Conservation (phyloP, 176 grass and related monocot species). For the Oryza meyeriana region DNA sequence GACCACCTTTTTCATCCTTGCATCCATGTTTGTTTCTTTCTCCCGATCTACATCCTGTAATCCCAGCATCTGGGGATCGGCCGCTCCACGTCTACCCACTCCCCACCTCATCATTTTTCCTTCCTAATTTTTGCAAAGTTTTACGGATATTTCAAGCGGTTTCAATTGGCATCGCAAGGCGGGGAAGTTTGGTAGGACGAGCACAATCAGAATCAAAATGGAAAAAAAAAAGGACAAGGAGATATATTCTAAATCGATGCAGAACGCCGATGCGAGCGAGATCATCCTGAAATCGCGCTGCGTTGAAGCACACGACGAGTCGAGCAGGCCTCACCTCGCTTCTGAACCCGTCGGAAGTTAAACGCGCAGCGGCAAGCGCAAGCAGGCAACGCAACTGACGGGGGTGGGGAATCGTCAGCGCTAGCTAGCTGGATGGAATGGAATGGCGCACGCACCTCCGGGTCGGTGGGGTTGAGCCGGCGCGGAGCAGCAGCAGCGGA, state of each 20-base stretch:
- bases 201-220: background rate
- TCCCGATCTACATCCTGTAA: background rate
- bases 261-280: background rate
- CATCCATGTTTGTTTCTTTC: background rate
- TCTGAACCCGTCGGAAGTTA: background rate
- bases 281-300: background rate
- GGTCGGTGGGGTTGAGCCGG: background rate
- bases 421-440: background rate
- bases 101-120: background rate
- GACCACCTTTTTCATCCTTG: background rate
- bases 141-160: background rate
- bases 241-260: background rate
- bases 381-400: too few species aligned
- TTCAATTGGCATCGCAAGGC: background rate
- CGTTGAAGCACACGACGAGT: background rate
- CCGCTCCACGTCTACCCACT: background rate
- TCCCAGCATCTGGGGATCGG: constrained; percentile 16
- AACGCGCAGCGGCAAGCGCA: background rate
- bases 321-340: background rate
- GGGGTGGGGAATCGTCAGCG: background rate
- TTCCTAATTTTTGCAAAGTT: background rate
- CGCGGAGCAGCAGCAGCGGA: background rate
- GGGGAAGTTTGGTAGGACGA: background rate
- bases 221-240: background rate
- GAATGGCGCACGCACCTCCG: constrained; percentile 15